A percentile compares a stretch with the other conserved stretches of the same genome.
These are phyloP conservation scores for Chrysosphaeria jannelii DNA, from an alignment of 2,329 filamentous ascomycete genomes.

Conservation along the genomic window DNA sequence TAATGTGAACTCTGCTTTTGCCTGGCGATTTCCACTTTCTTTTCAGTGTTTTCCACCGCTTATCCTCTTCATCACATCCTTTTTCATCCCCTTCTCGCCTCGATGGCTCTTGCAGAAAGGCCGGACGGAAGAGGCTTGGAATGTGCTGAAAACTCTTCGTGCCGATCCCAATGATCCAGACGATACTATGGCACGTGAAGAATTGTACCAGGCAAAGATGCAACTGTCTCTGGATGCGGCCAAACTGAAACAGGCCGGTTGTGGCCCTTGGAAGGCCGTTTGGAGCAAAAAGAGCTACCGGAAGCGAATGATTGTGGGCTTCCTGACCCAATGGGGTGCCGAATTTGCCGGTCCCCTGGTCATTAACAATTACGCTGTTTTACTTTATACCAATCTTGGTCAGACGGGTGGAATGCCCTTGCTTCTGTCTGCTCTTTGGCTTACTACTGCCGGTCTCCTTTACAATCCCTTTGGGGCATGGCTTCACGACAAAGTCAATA, in stretches of 20 bases:
- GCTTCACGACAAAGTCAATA: background rate
- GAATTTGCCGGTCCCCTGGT: constrained; percentile 1
- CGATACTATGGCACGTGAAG: background rate
- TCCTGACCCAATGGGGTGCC: constrained; percentile 1
- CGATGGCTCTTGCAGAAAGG: constrained; percentile 2
- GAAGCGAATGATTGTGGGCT: constrained; percentile 1
- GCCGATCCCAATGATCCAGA: background rate
- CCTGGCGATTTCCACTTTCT: constrained; percentile 14
- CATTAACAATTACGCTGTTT: constrained; percentile 2
- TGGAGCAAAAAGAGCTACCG: constrained; percentile 1
- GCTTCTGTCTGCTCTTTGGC: constrained; percentile 1
- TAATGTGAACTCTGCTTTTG: constrained; percentile 8
- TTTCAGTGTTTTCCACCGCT: constrained; percentile 12
- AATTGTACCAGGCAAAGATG: constrained; percentile 2
- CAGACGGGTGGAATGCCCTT: constrained; percentile 1
- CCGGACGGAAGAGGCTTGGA: constrained; percentile 1
- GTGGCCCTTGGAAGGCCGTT: background rate
- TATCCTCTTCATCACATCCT: constrained; percentile 7
- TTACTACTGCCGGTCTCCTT: constrained; percentile 1
- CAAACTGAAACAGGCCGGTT: background rate
- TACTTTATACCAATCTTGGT: constrained; percentile 1
- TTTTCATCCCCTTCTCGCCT: constrained; percentile 1
- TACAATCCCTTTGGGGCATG: constrained; percentile 1
- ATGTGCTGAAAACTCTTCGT: constrained; percentile 1
- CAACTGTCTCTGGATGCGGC: constrained; percentile 1